phyloP scores from a whole-genome alignment of 306 rosid species.

The Begonia masoniana region DNA sequence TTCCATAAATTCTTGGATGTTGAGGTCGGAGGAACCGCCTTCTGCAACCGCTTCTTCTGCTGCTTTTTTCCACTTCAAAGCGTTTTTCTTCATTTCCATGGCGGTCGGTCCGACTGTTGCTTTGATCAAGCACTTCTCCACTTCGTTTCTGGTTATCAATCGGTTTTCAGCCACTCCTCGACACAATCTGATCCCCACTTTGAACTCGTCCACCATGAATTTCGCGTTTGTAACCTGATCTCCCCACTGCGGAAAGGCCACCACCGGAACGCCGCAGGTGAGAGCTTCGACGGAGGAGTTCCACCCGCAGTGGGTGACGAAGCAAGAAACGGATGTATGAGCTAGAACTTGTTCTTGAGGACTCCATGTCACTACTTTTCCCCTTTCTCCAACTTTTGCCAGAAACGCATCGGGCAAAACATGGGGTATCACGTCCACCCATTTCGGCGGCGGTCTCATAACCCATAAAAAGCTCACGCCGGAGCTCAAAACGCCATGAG shows the following conservation, averaged over 20 bases:
- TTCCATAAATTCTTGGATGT: conserved; percentile 23
- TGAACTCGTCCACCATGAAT: conserved; percentile 36
- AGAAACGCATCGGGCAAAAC: conserved; percentile 13
- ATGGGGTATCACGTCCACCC: background rate
- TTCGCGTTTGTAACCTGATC: conserved; percentile 68
- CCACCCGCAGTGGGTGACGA: conserved; percentile 58
- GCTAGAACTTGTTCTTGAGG: conserved; percentile 23
- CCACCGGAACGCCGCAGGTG: conserved; percentile 26
- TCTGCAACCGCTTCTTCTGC: conserved; percentile 19
- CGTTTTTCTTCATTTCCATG: conserved; percentile 20
- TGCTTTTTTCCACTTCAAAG: conserved; percentile 16
- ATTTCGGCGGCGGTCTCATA: conserved; percentile 13
- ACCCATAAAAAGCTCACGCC: conserved; percentile 26
- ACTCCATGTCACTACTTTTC: conserved; percentile 25
- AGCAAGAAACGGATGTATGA: conserved; percentile 24
- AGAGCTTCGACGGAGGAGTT: conserved; percentile 47
- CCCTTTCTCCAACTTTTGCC: conserved; percentile 11
- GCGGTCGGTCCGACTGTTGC: conserved; percentile 24
- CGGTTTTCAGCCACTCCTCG: conserved; percentile 20
- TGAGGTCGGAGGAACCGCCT: conserved; percentile 31
- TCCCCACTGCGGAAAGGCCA: conserved; percentile 70
- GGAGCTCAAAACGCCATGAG: conserved; percentile 14
- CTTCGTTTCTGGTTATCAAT: conserved; percentile 20
- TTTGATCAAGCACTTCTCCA: conserved; percentile 21
- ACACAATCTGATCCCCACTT: conserved; percentile 23